Conservation (phyloP, 2,329 filamentous ascomycete genomes). For the Alternaria postmessia region DNA sequence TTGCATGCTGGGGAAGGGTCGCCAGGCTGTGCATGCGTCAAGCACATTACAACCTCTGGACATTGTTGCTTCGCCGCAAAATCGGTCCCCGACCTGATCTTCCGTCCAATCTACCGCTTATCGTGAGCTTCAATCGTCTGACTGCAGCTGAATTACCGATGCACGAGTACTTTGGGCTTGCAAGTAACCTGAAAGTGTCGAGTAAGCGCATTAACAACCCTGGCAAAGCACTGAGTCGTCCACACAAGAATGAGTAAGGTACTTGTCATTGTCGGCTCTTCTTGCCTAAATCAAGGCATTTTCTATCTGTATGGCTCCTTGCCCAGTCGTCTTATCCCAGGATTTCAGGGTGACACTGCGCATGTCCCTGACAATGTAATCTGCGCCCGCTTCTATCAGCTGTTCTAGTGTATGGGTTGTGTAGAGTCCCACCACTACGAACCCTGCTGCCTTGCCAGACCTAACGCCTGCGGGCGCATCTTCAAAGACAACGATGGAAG, state of each 20-base stretch:
- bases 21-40: slow-evolving; percentile 31
- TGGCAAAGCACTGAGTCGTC: slow-evolving; percentile 3
- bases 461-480: slow-evolving; percentile 87
- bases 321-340: slow-evolving; percentile 62
- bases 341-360: slow-evolving; percentile 72
- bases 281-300: slow-evolving; percentile 60
- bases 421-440: slow-evolving; percentile 81
- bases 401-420: slow-evolving; percentile 82
- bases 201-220: slow-evolving; percentile 10
- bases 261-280: slow-evolving; percentile 13
- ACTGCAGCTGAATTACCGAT: slow-evolving; percentile 27
- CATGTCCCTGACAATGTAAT: slow-evolving; percentile 87
- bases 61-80: slow-evolving; percentile 24
- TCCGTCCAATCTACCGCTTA: slow-evolving; percentile 22
- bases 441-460: slow-evolving; percentile 85
- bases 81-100: slow-evolving; percentile 30
- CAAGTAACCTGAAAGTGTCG: slow-evolving; percentile 1
- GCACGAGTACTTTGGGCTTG: background rate
- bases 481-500: slow-evolving; percentile 77
- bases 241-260: background rate
- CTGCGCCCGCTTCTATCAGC: slow-evolving; percentile 77
- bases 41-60: slow-evolving; percentile 15
- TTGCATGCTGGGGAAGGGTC: slow-evolving; percentile 17
- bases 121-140: slow-evolving; percentile 18
- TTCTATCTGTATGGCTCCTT: slow-evolving; percentile 71